These are phyloP conservation scores for Microbotryum silenes-acaulis DNA, from an alignment of 1,284 basidiomycete species.

Conservation along the genomic window DNA sequence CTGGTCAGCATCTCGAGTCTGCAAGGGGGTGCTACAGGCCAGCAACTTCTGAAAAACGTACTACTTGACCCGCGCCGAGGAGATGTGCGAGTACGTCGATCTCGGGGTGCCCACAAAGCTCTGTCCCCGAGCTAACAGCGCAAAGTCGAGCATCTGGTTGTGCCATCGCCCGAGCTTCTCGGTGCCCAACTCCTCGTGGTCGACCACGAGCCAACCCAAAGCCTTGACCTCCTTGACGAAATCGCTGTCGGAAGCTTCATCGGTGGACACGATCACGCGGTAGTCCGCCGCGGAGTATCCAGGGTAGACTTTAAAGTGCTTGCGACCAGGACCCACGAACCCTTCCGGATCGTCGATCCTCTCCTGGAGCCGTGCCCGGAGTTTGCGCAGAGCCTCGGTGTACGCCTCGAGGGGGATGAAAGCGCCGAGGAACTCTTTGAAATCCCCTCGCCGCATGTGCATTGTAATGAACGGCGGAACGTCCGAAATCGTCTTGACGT, in stretches of 20 bases:
- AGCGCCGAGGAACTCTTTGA: constrained; percentile 14
- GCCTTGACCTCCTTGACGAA: constrained; percentile 3
- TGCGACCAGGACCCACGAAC: constrained; percentile 1
- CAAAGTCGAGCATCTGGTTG: constrained; percentile 5
- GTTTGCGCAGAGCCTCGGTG: background rate
- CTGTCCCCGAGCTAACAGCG: background rate
- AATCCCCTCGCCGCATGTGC: constrained; percentile 5
- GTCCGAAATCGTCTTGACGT: background rate
- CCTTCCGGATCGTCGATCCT: background rate
- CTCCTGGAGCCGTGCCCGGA: background rate
- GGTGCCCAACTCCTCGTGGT: constrained; percentile 3
- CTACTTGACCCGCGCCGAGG: background rate
- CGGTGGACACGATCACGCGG: background rate
- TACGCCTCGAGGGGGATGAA: constrained; percentile 1
- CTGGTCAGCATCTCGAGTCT: no score
- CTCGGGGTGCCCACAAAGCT: constrained; percentile 4
- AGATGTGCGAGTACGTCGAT: background rate
- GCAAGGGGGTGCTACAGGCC: no score
- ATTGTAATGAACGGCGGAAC: constrained; percentile 3
- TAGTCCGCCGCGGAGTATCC: constrained; percentile 1
- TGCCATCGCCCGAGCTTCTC: constrained; percentile 7
- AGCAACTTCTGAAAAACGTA: background rate
- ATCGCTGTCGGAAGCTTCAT: constrained; percentile 1
- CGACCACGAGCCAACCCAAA: constrained; percentile 1
- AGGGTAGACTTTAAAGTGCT: background rate